Evolutionary conservation across 202 grass and related monocot genomes (phyloP).

Genomic region (Sporobolus alterniflorus): DNA sequence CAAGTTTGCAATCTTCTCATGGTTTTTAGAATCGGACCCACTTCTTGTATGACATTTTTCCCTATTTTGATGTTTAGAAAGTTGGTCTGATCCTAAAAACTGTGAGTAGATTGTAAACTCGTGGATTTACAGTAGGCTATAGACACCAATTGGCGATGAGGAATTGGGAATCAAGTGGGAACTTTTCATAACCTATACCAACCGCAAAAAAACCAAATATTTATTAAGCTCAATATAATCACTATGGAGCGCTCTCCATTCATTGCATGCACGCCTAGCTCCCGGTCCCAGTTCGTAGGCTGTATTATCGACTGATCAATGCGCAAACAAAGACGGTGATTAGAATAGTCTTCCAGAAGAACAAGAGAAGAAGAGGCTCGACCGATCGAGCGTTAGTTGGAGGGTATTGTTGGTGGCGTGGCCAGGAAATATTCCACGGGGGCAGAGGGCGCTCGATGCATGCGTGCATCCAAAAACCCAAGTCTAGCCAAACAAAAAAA

Average conservation of each 20-base stretch:
- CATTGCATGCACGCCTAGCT: slow-evolving; percentile 45
- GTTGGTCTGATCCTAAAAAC: too few species aligned
- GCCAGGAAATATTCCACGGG: slow-evolving; percentile 43
- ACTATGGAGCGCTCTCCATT: slow-evolving; percentile 27
- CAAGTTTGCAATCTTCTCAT: too few species aligned
- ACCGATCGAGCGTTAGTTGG: slow-evolving; percentile 52
- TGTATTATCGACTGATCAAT: slow-evolving; percentile 5
- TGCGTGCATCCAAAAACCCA: slow-evolving; percentile 16
- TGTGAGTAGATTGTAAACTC: too few species aligned
- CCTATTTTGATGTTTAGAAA: too few species aligned
- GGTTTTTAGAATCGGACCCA: too few species aligned
- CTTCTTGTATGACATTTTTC: too few species aligned
- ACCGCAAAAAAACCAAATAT: slow-evolving; percentile 8
- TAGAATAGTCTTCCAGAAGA: not conserved
- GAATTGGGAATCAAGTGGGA: slow-evolving; percentile 19
- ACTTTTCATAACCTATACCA: not conserved
- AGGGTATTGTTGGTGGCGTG: slow-evolving; percentile 59
- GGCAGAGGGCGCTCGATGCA: slow-evolving; percentile 12
- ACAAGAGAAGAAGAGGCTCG: not conserved
- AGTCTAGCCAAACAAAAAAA: slow-evolving; percentile 43
- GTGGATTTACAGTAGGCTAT: too few species aligned
- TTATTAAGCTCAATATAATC: slow-evolving; percentile 16
- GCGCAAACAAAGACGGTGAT: not conserved
- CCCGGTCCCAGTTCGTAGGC: not conserved
- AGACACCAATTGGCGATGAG: not conserved